A percentile compares a stretch with the other conserved stretches of the same genome.
These are phyloP conservation scores for Dichotomopilus funicola DNA, from an alignment of 2,329 filamentous ascomycete species.

Conservation along the genomic window DNA sequence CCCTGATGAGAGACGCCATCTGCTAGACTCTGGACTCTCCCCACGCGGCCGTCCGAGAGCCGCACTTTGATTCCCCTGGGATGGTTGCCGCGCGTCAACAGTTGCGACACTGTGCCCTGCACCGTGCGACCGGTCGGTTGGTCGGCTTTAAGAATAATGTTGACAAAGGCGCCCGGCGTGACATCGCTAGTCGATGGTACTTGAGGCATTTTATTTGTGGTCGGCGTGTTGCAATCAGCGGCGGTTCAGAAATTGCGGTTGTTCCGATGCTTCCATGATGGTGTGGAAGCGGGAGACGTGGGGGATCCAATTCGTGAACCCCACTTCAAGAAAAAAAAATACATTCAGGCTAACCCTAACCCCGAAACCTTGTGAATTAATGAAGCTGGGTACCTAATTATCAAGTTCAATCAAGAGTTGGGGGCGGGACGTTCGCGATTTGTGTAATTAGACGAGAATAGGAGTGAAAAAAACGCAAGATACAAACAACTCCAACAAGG, in stretches of 20 bases:
- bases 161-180: conserved; percentile 56
- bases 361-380: too few relatives aligned
- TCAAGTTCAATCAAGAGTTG: too few relatives aligned
- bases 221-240: neutral
- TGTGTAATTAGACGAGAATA: too few relatives aligned
- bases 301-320: too few relatives aligned
- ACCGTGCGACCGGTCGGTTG: conserved; percentile 69
- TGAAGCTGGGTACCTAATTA: too few relatives aligned
- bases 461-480: too few relatives aligned
- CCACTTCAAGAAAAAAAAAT: too few relatives aligned
- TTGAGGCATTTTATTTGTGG: conserved; percentile 16
- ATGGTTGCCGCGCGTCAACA: conserved; percentile 68
- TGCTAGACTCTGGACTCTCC: conserved; percentile 62
- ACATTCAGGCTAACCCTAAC: too few relatives aligned
- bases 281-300: too few relatives aligned
- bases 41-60: conserved; percentile 63
- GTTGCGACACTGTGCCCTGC: conserved; percentile 56
- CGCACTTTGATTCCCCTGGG: conserved; percentile 75
- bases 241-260: neutral
- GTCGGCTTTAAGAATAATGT: conserved; percentile 69
- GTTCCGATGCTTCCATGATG: too few relatives aligned
- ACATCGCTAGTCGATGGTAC: conserved; percentile 49
- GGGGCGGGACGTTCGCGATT: too few relatives aligned
- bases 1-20: conserved; percentile 17
- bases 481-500: too few relatives aligned